phyloP scores from a whole-genome alignment of 208 protist species.

The Leishmania martiniquensis region DNA sequence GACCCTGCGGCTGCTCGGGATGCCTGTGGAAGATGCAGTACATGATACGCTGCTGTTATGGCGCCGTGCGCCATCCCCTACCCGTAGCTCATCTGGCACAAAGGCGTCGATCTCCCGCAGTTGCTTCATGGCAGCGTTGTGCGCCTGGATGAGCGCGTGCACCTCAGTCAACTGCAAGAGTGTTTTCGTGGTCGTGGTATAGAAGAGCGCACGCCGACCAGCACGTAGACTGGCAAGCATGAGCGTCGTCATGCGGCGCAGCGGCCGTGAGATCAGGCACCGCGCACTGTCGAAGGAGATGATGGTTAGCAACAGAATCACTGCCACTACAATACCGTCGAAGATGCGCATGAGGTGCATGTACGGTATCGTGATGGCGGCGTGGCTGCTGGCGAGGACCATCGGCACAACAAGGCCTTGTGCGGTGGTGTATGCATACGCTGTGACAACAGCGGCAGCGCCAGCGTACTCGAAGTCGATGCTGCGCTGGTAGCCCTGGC shows the following conservation, averaged over 20 bases:
- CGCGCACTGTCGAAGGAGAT: neutral
- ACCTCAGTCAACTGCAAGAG: slow-evolving; percentile 22
- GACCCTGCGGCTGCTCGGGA: neutral
- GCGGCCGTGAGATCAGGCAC: slow-evolving; percentile 11
- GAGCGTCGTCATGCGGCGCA: slow-evolving; percentile 7
- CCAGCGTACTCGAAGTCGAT: slow-evolving; percentile 13
- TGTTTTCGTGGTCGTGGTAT: neutral
- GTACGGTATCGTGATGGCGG: slow-evolving; percentile 4
- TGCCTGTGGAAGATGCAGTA: neutral
- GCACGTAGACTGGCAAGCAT: neutral
- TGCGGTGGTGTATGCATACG: neutral
- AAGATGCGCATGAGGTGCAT: slow-evolving; percentile 12
- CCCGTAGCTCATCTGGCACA: slow-evolving; percentile 6
- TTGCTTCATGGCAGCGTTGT: slow-evolving; percentile 12
- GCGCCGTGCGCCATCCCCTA: neutral
- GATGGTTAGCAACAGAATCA: neutral
- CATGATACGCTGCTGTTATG: too few species aligned
- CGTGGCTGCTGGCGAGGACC: slow-evolving; percentile 4
- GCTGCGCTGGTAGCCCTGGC: neutral
- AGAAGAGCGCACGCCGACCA: neutral
- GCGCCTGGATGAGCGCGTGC: slow-evolving; percentile 20
- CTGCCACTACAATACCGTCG: neutral
- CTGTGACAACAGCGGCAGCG: slow-evolving; percentile 9
- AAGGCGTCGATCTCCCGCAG: slow-evolving; percentile 31
- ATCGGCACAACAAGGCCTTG: slow-evolving; percentile 1